Evolutionary conservation across 257 asterid genomes (phyloP), one percentile per base, ranked within the genome.

Genomic region (Nicotiana benthamiana): DNA sequence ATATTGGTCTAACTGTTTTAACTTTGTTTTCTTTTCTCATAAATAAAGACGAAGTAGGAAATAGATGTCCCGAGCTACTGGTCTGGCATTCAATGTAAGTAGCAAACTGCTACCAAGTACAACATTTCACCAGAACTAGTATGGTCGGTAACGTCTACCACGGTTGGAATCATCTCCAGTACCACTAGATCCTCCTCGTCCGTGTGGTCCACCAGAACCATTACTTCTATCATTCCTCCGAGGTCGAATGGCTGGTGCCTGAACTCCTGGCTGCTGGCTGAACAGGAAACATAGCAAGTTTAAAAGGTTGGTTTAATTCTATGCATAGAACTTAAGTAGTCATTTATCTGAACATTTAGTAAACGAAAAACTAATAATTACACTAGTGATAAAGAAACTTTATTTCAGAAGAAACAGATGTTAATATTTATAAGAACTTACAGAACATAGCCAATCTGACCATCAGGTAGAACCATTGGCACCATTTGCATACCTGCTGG

Each of bases 401-500:
- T 43, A 20, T 22, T 20, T n/a, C 60, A 70, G 34, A 43, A 40
- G 16, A 40, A 70, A 22, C 13, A 70, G 40, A 72, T 15, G 40
- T 72, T 72, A 72, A 72, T 15, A 15, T 22, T 22, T 7, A 64
- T 70, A 78, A 81, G 80, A 79, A 91, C 98, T 92, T 90, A 95
- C 98, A 95, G 94, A 81, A 95, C 97, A 82, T 95, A 95, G 86
- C 98, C 99, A 53, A 93, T 93, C 80, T 91, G 97, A 79, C 99
- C 99, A 89, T 93, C 98, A 17, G 99, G 97, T 81, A 95, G 89
- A 85, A 95, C 95, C 98, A 95, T 93, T 3, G 98, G 99, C 85
- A 95, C 99, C 99, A 95, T 95, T 85, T 95, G 99, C 99, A 95
- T 95, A 83, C 99, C 98, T 65, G 98, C 85, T 62, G 97, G 97